A percentile compares a stretch with the other conserved stretches of the same genome.
Evolutionary conservation across 176 grass and related monocot genomes (phyloP).

Genomic region (Phoenix roebelenii): DNA sequence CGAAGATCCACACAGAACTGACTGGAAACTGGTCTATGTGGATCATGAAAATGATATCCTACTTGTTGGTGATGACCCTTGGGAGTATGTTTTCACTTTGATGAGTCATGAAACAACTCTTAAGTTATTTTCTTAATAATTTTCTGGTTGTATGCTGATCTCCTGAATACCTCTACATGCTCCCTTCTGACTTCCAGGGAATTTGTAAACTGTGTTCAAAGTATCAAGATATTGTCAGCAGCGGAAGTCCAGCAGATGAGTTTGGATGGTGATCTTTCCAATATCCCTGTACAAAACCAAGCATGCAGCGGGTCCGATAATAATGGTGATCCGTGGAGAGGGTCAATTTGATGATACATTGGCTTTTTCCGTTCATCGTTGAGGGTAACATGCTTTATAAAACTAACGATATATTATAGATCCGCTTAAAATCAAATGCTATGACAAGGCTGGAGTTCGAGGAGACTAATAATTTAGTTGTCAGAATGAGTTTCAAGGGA

Average conservation of each 20-base stretch:
- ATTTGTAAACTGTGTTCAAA: slow-evolving; percentile 93
- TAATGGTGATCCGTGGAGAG: slow-evolving; percentile 71
- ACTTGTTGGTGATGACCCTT: slow-evolving; percentile 94
- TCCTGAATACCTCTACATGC: too few species aligned
- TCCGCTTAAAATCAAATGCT: too few species aligned
- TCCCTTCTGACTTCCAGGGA: slow-evolving; percentile 39
- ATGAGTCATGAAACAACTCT: neutral
- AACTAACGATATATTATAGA: too few species aligned
- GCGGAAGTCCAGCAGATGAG: slow-evolving; percentile 98
- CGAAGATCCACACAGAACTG: slow-evolving; percentile 73
- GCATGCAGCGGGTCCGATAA: slow-evolving; percentile 69
- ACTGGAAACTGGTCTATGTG: slow-evolving; percentile 97
- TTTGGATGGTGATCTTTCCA: slow-evolving; percentile 79
- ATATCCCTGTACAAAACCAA: slow-evolving; percentile 62
- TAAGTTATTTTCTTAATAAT: too few species aligned
- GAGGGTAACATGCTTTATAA: too few species aligned
- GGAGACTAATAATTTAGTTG: too few species aligned
- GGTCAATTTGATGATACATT: slow-evolving; percentile 41
- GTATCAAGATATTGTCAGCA: slow-evolving; percentile 91
- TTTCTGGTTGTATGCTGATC: too few species aligned
- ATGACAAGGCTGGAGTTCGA: too few species aligned
- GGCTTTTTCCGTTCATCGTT: slow-evolving; percentile 6
- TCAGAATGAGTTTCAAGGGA: too few species aligned
- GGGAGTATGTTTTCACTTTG: slow-evolving; percentile 70
- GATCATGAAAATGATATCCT: slow-evolving; percentile 96